These are phyloP conservation scores for Sporothrix variecibatus DNA, from an alignment of 2,329 filamentous ascomycete genomes.

Conservation along the genomic window DNA sequence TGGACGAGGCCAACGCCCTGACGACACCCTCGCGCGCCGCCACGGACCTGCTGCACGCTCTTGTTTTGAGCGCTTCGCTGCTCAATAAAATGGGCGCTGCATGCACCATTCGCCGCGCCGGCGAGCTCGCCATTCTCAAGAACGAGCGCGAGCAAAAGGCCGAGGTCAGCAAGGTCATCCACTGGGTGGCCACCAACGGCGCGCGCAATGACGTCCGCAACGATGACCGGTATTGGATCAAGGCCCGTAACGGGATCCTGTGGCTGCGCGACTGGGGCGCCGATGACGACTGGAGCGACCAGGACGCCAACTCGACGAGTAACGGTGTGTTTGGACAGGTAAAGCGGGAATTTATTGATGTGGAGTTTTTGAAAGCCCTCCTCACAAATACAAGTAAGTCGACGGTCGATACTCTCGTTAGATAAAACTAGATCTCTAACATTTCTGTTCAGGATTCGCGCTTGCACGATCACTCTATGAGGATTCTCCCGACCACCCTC, in stretches of 20 bases:
- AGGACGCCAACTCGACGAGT: conserved; percentile 30
- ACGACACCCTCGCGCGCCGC: conserved; percentile 61
- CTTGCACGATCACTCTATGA: conserved; percentile 66
- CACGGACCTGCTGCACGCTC: conserved; percentile 61
- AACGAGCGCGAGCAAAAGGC: conserved; percentile 65
- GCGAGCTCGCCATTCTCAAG: conserved; percentile 65
- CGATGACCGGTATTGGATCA: conserved; percentile 66
- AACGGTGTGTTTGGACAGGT: conserved; percentile 63
- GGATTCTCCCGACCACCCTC: conserved; percentile 49
- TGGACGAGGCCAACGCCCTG: conserved; percentile 63
- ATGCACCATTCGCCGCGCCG: conserved; percentile 55
- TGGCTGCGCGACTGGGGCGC: conserved; percentile 76
- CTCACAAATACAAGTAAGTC: conserved; percentile 61
- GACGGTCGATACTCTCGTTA: neutral
- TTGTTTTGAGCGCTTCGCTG: conserved; percentile 63
- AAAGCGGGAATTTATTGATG: conserved; percentile 63
- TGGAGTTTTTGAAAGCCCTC: conserved; percentile 69
- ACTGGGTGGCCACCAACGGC: conserved; percentile 50
- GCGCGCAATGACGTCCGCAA: conserved; percentile 63
- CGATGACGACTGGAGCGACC: conserved; percentile 42
- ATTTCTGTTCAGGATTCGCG: conserved; percentile 52
- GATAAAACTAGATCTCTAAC: neutral
- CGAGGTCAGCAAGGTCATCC: conserved; percentile 61
- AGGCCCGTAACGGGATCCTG: conserved; percentile 63
- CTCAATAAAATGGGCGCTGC: conserved; percentile 53